Base-by-base conservation (phyloP, 2,329 filamentous ascomycete genomes). In the Cryphonectria carpinicola region DNA sequence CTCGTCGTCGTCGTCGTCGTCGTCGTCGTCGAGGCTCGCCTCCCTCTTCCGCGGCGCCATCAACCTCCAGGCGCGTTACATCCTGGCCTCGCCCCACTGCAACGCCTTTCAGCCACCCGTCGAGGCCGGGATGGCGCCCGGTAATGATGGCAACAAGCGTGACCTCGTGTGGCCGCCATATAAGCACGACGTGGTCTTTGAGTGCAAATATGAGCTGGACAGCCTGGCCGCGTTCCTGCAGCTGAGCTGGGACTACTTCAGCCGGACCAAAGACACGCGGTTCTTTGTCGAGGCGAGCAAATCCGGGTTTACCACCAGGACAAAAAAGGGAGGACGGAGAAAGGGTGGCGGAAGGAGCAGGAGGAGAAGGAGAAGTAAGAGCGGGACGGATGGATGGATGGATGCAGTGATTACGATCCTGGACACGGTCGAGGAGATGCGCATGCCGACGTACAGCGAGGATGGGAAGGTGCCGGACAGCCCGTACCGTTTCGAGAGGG, bases 121-220 rank as follows among this genome's bases (percentile, higher is more conserved):
- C 13, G 90, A 91, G 43, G 92, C 90, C 71, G 86, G 87, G 13
- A 82, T 94, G 19, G 62, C 39, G 0, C 72, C 71, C 1, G 70
- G 67, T 41, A 72, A 71, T 62, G 69, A 67, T 5, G 71, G 71
- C 32, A 66, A 63, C 69, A 17, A 37, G 4, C 62, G 63, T 17
- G 75, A 77, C 67, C 63, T 63, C 14, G 76, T 77, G 46, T 62
- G 32, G 41, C 76, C 75, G 13, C 58, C 70, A 1, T 91, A 92
- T 74, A 90, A 92, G 74, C 84, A 84, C 3, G 86, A 83, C 3
- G 86, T 89, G 32, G 92, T 94, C 5, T 95, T 93, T 76, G 93
- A 95, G 79, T 95, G 93, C 84, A 95, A 95, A 79, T 95, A 94
- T 78, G 93, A 95, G 81, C 87, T 95, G 49, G 93, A 95, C 81